phyloP scores from a whole-genome alignment of 805 yeast genomes.

The Pichia gijzeniarum region DNA sequence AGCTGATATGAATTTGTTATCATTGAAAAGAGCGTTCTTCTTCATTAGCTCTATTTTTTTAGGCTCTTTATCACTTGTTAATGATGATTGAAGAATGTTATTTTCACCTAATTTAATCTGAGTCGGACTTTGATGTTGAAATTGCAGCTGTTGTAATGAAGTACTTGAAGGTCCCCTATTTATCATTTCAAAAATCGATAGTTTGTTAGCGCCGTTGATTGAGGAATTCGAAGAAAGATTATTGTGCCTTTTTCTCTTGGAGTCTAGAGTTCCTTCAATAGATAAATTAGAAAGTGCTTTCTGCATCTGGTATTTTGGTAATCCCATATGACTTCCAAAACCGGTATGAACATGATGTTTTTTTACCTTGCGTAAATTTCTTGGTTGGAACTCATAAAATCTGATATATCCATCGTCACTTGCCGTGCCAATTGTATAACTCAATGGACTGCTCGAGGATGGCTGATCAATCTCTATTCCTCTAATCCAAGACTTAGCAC shows the following conservation, averaged over 20 bases:
- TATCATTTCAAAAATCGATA: constrained; percentile 25
- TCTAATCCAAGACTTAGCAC: constrained; percentile 49
- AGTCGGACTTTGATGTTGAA: not conserved
- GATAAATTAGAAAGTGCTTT: constrained; percentile 3
- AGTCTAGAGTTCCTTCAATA: not conserved
- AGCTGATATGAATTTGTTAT: not conserved
- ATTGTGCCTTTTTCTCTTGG: not conserved
- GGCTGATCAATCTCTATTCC: constrained; percentile 38
- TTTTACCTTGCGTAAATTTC: constrained; percentile 33
- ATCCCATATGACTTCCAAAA: not conserved
- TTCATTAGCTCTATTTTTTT: not conserved
- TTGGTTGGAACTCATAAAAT: constrained; percentile 50
- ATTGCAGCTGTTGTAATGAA: constrained; percentile 5
- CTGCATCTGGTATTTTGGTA: constrained; percentile 8
- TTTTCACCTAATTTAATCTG: constrained; percentile 2
- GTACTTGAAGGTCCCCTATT: constrained; percentile 18
- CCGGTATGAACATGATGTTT: constrained; percentile 9
- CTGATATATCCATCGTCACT: constrained; percentile 50
- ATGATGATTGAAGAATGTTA: not conserved
- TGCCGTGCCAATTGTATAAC: constrained; percentile 45
- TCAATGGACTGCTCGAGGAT: constrained; percentile 26
- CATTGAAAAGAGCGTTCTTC: not conserved
- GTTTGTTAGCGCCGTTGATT: constrained; percentile 15
- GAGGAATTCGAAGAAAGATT: constrained; percentile 2
- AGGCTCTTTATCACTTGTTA: not conserved